phyloP scores from a whole-genome alignment of 306 rosid species.

The Malus asiatica region DNA sequence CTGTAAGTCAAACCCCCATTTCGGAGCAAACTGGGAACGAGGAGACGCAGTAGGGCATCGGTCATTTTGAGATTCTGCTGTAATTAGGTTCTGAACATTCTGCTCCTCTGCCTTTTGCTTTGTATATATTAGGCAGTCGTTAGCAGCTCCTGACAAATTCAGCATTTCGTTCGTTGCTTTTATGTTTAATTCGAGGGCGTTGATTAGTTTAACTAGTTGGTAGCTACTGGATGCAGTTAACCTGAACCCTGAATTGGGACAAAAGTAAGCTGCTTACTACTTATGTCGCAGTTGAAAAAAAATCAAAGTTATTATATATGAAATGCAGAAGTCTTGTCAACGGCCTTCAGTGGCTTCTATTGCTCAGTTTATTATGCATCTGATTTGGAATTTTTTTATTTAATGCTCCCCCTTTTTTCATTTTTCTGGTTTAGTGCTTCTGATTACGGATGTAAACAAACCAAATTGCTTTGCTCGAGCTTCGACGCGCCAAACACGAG shows the following conservation, averaged over 20 bases:
- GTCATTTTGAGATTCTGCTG: neutral
- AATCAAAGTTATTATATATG: neutral
- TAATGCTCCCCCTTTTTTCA: neutral
- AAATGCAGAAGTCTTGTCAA: neutral
- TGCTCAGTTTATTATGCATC: neutral
- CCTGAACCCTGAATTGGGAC: conserved; percentile 4
- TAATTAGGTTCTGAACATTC: neutral
- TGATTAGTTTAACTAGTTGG: neutral
- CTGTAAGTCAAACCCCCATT: neutral
- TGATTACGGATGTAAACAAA: neutral
- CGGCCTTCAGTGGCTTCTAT: neutral
- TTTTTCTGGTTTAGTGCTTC: neutral
- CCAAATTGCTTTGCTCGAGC: too few species aligned
- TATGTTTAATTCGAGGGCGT: neutral
- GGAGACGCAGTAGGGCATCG: conserved; percentile 4
- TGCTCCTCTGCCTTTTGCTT: conserved; percentile 22
- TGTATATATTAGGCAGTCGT: conserved; percentile 36
- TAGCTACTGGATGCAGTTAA: neutral
- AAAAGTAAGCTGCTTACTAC: neutral
- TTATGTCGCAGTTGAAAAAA: neutral
- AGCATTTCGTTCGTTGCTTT: neutral
- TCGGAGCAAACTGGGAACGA: conserved; percentile 23
- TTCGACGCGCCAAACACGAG: too few species aligned
- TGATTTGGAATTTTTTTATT: neutral
- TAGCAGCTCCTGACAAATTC: neutral